Percentiles rank a stretch among this genome's conserved stretches.
Evolutionary conservation across 106 monocot genomes (phyloP).

Genomic region (Acanthochlamys bracteata): DNA sequence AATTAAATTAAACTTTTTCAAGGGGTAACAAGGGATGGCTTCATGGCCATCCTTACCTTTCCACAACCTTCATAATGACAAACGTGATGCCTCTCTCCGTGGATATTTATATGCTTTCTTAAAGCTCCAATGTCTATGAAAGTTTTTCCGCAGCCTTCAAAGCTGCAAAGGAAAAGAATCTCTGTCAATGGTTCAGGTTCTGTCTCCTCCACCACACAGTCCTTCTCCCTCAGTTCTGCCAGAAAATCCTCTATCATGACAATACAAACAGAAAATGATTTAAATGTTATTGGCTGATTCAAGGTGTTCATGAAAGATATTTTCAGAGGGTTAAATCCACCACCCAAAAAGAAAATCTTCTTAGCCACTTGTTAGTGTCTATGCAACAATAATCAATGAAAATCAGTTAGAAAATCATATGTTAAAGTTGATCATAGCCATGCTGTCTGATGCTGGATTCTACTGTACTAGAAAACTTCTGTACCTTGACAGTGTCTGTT

Average conservation of each 20-base stretch:
- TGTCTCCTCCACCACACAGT: slow-evolving; percentile 24
- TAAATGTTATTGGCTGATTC: neutral
- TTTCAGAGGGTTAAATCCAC: too few species aligned
- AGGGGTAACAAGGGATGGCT: too few species aligned
- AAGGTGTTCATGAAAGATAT: neutral
- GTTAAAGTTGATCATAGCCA: too few species aligned
- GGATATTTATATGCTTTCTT: slow-evolving; percentile 61
- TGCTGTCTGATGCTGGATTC: too few species aligned
- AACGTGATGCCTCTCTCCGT: slow-evolving; percentile 56
- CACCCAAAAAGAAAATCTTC: too few species aligned
- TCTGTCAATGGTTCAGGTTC: slow-evolving; percentile 73
- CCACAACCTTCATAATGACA: slow-evolving; percentile 64
- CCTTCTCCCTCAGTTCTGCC: slow-evolving; percentile 31
- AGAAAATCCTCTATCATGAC: slow-evolving; percentile 48
- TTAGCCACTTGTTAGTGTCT: too few species aligned
- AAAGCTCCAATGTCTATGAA: slow-evolving; percentile 60
- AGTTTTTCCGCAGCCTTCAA: slow-evolving; percentile 72
- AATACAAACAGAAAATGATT: neutral
- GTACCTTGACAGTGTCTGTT: too few species aligned
- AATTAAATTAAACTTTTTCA: too few species aligned
- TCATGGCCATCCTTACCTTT: slow-evolving; percentile 34
- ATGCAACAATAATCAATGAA: too few species aligned
- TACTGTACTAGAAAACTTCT: too few species aligned
- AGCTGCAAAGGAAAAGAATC: slow-evolving; percentile 73
- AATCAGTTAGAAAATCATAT: too few species aligned